These are phyloP conservation scores for Nephromyces sp. DNA, from an alignment of 169 alveolate genomes.

Conservation along the genomic window DNA sequence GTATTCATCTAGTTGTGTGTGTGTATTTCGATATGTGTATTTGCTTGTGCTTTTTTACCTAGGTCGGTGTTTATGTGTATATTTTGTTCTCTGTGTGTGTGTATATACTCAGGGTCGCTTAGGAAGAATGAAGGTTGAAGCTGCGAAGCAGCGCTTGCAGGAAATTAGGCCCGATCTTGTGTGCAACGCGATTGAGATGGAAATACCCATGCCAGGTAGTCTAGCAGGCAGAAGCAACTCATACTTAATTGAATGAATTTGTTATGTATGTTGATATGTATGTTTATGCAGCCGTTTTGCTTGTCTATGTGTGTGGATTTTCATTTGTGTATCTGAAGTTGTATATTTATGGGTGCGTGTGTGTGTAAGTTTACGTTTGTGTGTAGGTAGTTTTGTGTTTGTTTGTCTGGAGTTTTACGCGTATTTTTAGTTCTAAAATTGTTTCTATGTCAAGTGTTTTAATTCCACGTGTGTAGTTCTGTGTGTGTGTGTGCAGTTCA, in stretches of 20 bases:
- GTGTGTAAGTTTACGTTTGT: background rate
- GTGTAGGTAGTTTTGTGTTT: no score
- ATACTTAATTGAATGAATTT: background rate
- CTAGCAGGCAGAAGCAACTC: background rate
- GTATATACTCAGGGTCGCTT: conserved; percentile 2
- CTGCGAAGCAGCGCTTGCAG: conserved; percentile 68
- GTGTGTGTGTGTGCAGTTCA: no score
- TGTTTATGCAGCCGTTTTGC: conserved; percentile 1
- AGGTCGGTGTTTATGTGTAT: no score
- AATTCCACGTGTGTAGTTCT: no score
- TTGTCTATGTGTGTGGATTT: conserved; percentile 28
- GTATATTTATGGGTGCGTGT: background rate
- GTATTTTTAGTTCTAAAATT: no score
- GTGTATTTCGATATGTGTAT: no score
- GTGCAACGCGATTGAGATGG: conserved; percentile 52
- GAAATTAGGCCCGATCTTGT: conserved; percentile 70
- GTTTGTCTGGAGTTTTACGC: no score
- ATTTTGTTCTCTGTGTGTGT: background rate
- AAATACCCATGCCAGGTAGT: conserved; percentile 87
- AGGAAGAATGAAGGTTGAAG: conserved; percentile 53
- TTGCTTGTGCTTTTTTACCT: no score
- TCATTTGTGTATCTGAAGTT: background rate
- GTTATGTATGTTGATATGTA: background rate
- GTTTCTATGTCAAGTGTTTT: no score
- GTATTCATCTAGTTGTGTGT: background rate